These are phyloP conservation scores for Rauvolfia tetraphylla DNA, from an alignment of 257 asterid species.

Conservation along the genomic window DNA sequence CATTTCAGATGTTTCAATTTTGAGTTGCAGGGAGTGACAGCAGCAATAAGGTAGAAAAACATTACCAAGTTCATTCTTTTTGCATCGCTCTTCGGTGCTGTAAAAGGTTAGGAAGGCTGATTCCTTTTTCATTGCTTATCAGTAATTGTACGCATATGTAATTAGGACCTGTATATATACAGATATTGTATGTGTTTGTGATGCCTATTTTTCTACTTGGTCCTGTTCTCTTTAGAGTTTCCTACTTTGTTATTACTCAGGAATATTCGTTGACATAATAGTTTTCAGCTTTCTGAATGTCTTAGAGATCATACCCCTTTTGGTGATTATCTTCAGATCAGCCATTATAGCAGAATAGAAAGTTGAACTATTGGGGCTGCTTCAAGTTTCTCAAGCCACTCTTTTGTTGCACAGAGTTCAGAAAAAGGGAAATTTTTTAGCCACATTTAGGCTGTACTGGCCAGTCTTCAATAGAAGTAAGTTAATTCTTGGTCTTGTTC, in stretches of 20 bases:
- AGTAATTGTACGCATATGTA: neutral
- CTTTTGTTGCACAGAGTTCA: neutral
- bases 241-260: neutral
- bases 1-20: neutral
- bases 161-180: neutral
- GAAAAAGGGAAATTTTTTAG: neutral
- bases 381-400: too few species aligned
- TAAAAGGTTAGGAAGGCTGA: constrained; percentile 11
- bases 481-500: neutral
- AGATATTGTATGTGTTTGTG: neutral
- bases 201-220: neutral
- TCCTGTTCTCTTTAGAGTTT: neutral
- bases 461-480: neutral
- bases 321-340: neutral
- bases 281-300: neutral
- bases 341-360: neutral
- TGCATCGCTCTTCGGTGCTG: neutral
- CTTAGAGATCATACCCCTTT: neutral
- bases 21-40: neutral
- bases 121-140: neutral
- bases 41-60: neutral
- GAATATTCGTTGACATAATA: neutral
- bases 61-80: neutral
- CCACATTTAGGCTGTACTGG: neutral
- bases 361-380: neutral